Conservation (phyloP, 2,329 filamentous ascomycete genomes). For the Alternaria tenuissima region DNA sequence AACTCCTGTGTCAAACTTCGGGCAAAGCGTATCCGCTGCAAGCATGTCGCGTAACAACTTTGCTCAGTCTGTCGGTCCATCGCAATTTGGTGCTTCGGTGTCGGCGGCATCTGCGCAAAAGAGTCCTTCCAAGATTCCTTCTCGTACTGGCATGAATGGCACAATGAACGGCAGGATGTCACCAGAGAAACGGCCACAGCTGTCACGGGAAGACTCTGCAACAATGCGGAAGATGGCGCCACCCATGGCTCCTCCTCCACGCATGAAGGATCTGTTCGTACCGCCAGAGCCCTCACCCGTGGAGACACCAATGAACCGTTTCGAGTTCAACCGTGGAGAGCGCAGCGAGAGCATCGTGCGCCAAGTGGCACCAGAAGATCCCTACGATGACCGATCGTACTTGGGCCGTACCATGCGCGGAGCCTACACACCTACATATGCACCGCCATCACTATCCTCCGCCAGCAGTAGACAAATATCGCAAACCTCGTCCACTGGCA, state of each 20-base stretch:
- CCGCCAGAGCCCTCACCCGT: slow-evolving; percentile 54
- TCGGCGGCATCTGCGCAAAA: slow-evolving; percentile 42
- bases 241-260: slow-evolving; percentile 73
- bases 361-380: slow-evolving; percentile 76
- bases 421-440: slow-evolving; percentile 37
- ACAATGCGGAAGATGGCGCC: slow-evolving; percentile 53
- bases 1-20: slow-evolving; percentile 51
- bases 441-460: slow-evolving; percentile 37
- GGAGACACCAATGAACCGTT: slow-evolving; percentile 56
- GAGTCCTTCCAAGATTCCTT: slow-evolving; percentile 74
- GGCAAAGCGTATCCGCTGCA: slow-evolving; percentile 23
- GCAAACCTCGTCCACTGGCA: slow-evolving; percentile 63
- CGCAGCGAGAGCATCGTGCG: slow-evolving; percentile 67
- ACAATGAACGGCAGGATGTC: slow-evolving; percentile 79
- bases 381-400: slow-evolving; percentile 71
- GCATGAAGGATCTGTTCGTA: slow-evolving; percentile 84
- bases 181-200: slow-evolving; percentile 68
- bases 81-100: slow-evolving; percentile 39
- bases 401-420: slow-evolving; percentile 43
- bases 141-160: slow-evolving; percentile 73
- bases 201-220: slow-evolving; percentile 40
- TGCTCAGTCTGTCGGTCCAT: slow-evolving; percentile 41
- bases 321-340: slow-evolving; percentile 52
- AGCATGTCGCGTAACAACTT: slow-evolving; percentile 49
- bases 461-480: slow-evolving; percentile 70